Base-by-base conservation (phyloP, 2,329 filamentous ascomycete species). In the Alternaria consortialis region DNA sequence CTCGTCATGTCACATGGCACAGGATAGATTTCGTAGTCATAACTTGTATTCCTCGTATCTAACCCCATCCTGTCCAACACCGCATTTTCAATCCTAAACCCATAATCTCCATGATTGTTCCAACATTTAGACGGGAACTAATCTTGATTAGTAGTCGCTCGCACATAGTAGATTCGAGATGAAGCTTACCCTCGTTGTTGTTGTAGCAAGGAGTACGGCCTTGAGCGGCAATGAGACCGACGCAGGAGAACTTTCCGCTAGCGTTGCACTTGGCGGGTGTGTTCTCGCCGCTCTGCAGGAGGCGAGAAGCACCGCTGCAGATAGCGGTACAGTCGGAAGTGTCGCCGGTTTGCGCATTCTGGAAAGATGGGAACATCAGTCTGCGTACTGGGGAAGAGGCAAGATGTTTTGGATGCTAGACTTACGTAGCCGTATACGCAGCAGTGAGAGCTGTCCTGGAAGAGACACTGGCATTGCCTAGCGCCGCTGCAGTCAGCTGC, bases 381-480 rank as follows among this genome's bases (percentile, higher is more conserved):
- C 43, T 53, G n/a, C 25, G 36, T 34, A 31, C 37, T 25, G 39
- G 20, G 4, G 36, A 53, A 32, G 20, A 57, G 11, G 20, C 25
- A 13, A 40, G 15, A 31, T 52, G 32, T 5, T 4, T 25, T 12
- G 4, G 12, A 12, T 5, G 27, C 17, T n/a, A 13, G 37, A 53
- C 58, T 57, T 27, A 61, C 58, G 27, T 40, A 47, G 17, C 51
- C 51, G 48, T 58, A 61, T 29, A 61, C 48, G 23, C 58, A 61
- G 53, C 58, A 61, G 58, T 61, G 58, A 13, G 58, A 61, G 23
- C 55, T 23, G 42, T 61, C 48, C 25, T 58, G 47, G 54, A 61
- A 61, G 23, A 53, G 48, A 50, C 58, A 61, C 43, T 61, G 58
- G 54, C 58, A 61, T 44, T 50, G 51, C 20, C 55, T 46, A 32